phyloP scores from a whole-genome alignment of 331 rosid genomes.

The Quercus lobata region DNA sequence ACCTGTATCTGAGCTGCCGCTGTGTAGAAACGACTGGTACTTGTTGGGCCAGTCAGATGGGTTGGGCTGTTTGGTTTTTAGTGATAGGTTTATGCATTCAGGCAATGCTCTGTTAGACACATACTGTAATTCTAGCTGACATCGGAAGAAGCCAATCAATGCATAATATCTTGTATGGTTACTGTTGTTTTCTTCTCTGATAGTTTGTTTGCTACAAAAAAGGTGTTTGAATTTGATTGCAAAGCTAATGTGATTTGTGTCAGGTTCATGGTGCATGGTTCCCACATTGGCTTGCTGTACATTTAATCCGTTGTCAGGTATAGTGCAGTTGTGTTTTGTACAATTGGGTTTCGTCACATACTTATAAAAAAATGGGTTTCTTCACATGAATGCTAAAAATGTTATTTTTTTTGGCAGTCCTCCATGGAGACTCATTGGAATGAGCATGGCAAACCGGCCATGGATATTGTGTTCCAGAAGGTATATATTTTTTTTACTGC shows the following conservation, averaged over 20 bases:
- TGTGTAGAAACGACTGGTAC: too few species aligned
- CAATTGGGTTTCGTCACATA: background rate
- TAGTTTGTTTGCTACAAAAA: background rate
- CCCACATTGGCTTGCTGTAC: constrained; percentile 90
- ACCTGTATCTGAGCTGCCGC: too few species aligned
- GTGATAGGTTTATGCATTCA: background rate
- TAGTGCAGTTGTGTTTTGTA: constrained; percentile 1
- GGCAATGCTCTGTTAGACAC: background rate
- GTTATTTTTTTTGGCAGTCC: constrained; percentile 35
- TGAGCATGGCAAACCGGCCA: constrained; percentile 67
- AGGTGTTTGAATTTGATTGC: background rate
- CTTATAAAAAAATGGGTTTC: background rate
- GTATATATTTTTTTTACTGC: constrained; percentile 31
- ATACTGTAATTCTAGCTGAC: background rate
- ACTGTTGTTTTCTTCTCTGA: background rate
- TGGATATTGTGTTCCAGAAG: constrained; percentile 57
- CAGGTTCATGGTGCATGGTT: constrained; percentile 92
- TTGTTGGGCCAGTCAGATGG: too few species aligned
- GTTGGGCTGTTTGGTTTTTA: background rate
- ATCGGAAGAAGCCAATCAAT: background rate
- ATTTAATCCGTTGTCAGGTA: constrained; percentile 52
- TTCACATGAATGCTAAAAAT: constrained; percentile 22
- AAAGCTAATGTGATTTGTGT: background rate
- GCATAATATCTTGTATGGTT: background rate
- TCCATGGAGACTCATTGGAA: constrained; percentile 54